Base-by-base conservation (phyloP, 2,329 filamentous ascomycete species). In the Trichoderma sp. region DNA sequence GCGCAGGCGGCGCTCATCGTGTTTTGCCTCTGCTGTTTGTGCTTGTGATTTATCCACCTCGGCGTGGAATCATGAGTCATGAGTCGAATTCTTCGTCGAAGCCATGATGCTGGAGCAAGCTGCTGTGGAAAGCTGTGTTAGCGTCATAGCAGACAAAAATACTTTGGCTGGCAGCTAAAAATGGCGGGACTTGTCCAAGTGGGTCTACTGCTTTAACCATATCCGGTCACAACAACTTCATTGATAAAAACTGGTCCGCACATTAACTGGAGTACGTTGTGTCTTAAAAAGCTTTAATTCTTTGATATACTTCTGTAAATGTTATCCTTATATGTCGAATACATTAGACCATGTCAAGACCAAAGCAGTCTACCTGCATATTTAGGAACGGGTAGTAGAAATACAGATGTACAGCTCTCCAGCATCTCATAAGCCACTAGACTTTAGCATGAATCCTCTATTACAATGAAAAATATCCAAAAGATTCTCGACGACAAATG, bases 1-100 rank as follows among this genome's bases (percentile, higher is more conserved):
- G 43, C 37, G 68, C 66, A 70, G 35, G 58, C 47, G 55, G 47
- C 47, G n/a, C 47, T 56, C 64, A 55, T 70, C 69, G 69, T 70
- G 59, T 11, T 69, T 33, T 11, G 33, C 33, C 33, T 33, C 33
- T 33, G 33, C 19, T 31, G 31, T 52, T 13, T 31, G 40, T 43
- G 21, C 31, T 29, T 16, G 27, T 4, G 21, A 13, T 33, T 55
- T 16, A 55, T 56, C 29, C 33, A n/a, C 31, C 29, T 56, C 53
- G 35, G 7, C 8, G 16, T 16, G 16, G 47, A 6, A 31, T 43
- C 33, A n/a, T 55, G 65, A 61, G 57, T 43, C 21, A 8, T 55
- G 55, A 52, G 63, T 27, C 47, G 55, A 35, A n/a, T 27, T n/a
- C 33, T 31, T 49, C 27, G 31, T 43, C 40, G 40, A 43, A n/a